Base-by-base conservation (phyloP, 306 rosid species). In the Cicer cuneatum region DNA sequence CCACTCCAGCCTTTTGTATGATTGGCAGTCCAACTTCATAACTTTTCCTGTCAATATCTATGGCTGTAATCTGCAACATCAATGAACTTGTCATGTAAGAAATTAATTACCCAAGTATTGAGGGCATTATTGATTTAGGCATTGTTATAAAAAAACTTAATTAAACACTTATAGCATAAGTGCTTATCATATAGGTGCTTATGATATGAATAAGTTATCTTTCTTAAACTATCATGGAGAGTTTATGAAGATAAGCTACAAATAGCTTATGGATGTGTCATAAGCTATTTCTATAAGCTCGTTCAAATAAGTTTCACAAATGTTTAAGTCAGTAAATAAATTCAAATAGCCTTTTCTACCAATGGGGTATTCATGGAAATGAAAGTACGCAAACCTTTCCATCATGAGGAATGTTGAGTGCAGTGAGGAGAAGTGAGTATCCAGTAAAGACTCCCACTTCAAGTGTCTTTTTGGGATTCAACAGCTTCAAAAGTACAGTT, bases 381-480 rank as follows among this genome's bases (percentile, higher is more conserved):
- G 24, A 9, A 66, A 54, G 13, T 18, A n/a, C 42, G 35, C 41
- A 57, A 51, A 80, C 87, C 84, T 84, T 84, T 74, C 87, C 93
- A 66, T 83, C 86, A 16, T 78, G 42, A 13, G 89, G 89, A 41
- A 86, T 78, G 66, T 77, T 69, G 63, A 89, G 93, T 19, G 89
- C 90, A 8, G 90, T 86, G 53, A 89, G 90, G 65, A 86, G 93
- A 71, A 89, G 90, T 13, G 90, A 86, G 76, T 88, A 86, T 8
- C 93, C 87, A 12, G 90, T 85, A 67, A 83, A 85, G 6, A 85
- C 90, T 60, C 91, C 93, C 4, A 87, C 71, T 81, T 87, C 88
- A 74, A 87, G 85, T 0, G 91, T 86, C 79, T 82, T 89, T 76
- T 73, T 87, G 1, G 91, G 86, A 76, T 84, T 77, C 39, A 84